These are phyloP conservation scores for Rhodosporidiobolus odoratus DNA, from an alignment of 768 basidiomycete genomes.

Conservation along the genomic window DNA sequence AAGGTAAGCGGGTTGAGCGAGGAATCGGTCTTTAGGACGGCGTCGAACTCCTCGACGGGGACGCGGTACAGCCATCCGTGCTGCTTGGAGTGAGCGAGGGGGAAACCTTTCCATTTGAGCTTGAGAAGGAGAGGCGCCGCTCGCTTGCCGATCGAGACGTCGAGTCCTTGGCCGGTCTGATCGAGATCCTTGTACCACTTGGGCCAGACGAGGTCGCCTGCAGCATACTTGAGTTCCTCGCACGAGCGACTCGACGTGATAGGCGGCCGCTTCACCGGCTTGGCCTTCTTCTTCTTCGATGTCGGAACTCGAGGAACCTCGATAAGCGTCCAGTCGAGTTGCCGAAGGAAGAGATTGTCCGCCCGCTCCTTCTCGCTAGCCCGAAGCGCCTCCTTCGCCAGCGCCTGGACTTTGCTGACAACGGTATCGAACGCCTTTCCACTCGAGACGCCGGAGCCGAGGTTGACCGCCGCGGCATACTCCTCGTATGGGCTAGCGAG, in stretches of 20 bases:
- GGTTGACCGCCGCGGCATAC: conserved; percentile 49
- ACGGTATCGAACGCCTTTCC: conserved; percentile 48
- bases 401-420: conserved; percentile 47
- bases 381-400: conserved; percentile 35
- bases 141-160: conserved; percentile 76
- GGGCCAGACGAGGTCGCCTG: conserved; percentile 60
- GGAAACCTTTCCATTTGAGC: conserved; percentile 79
- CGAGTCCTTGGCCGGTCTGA: conserved; percentile 59
- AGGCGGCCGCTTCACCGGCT: neutral
- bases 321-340: conserved; percentile 61
- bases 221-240: neutral
- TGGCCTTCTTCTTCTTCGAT: neutral
- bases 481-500: conserved; percentile 44
- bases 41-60: conserved; percentile 44
- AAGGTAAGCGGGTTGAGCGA: conserved; percentile 56
- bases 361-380: neutral
- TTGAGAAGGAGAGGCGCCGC: conserved; percentile 77
- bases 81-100: conserved; percentile 75
- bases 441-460: conserved; percentile 52
- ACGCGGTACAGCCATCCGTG: conserved; percentile 92
- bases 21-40: conserved; percentile 47
- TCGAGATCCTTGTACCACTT: conserved; percentile 92
- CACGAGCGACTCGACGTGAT: neutral
- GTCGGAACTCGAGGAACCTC: neutral
- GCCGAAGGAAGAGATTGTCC: conserved; percentile 52